Percentiles rank a stretch among this genome's conserved stretches.
Conservation (phyloP, 2,329 filamentous ascomycete genomes). For the Cephalotrichum gorgonifer region DNA sequence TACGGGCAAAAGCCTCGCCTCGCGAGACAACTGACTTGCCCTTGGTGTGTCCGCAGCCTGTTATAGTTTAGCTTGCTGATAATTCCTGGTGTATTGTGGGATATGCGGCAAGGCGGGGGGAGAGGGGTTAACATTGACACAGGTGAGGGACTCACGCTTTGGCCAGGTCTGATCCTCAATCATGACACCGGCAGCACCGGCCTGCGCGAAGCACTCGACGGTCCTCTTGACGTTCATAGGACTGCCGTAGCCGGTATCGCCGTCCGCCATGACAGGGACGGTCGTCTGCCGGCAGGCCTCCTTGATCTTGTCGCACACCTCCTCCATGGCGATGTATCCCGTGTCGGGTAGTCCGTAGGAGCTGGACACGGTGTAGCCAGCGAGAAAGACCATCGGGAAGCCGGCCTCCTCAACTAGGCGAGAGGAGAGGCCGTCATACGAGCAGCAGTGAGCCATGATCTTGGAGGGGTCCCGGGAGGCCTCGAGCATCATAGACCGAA, state of each 20-base stretch:
- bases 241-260: constrained; percentile 35
- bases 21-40: constrained; percentile 33
- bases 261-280: constrained; percentile 32
- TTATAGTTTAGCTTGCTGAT: too few species aligned
- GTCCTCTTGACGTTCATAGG: constrained; percentile 35
- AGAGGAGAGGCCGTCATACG: constrained; percentile 31
- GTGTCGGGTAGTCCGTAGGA: constrained; percentile 32
- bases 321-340: constrained; percentile 36
- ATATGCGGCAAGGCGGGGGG: too few species aligned
- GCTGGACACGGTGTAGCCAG: constrained; percentile 28
- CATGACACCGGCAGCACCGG: constrained; percentile 27
- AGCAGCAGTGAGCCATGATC: constrained; percentile 30
- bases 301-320: constrained; percentile 33
- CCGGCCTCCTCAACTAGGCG: constrained; percentile 32
- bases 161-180: constrained; percentile 39
- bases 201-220: constrained; percentile 29
- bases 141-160: constrained; percentile 22
- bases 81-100: too few species aligned
- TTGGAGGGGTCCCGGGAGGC: constrained; percentile 27
- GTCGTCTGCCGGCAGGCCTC: constrained; percentile 24
- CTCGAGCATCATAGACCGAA: constrained; percentile 27
- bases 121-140: too few species aligned
- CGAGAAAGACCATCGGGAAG: constrained; percentile 32
- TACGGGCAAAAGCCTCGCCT: constrained; percentile 32
- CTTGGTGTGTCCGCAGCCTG: constrained; percentile 27